These are phyloP conservation scores for Alloascoidea africana DNA, from an alignment of 805 yeast genomes.

Conservation along the genomic window DNA sequence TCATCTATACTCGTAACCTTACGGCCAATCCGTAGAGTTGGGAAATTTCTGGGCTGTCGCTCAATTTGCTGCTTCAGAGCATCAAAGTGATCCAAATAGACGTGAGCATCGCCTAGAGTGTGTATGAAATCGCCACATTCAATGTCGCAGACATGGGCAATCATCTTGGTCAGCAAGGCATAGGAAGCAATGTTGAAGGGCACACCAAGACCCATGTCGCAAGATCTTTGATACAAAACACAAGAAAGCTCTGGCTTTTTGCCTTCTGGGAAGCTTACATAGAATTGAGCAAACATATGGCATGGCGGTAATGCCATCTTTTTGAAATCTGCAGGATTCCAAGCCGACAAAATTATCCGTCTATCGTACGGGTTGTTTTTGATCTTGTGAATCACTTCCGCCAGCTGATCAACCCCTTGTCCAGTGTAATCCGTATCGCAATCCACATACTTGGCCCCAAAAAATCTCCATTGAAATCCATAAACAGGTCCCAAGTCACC, in stretches of 20 bases:
- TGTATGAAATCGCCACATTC: slow-evolving; percentile 93
- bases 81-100: slow-evolving; percentile 84
- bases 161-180: slow-evolving; percentile 84
- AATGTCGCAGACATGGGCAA: slow-evolving; percentile 90
- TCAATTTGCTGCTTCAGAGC: slow-evolving; percentile 70
- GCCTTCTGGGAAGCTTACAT: slow-evolving; percentile 65
- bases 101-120: slow-evolving; percentile 95
- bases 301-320: slow-evolving; percentile 98
- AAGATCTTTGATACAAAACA: slow-evolving; percentile 88
- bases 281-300: slow-evolving; percentile 92
- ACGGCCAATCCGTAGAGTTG: slow-evolving; percentile 58
- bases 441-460: slow-evolving; percentile 83
- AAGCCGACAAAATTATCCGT: slow-evolving; percentile 87
- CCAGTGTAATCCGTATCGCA: slow-evolving; percentile 82
- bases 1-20: slow-evolving; percentile 66
- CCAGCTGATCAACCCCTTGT: slow-evolving; percentile 82
- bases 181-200: slow-evolving; percentile 97
- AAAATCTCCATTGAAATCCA: slow-evolving; percentile 99
- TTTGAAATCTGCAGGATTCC: slow-evolving; percentile 95
- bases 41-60: slow-evolving; percentile 69
- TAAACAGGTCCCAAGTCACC: slow-evolving; percentile 98
- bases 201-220: slow-evolving; percentile 99
- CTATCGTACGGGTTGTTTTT: slow-evolving; percentile 89
- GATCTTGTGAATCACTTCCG: slow-evolving; percentile 61
- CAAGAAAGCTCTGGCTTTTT: slow-evolving; percentile 65